These are phyloP conservation scores for Coprinellus micaceus DNA, from an alignment of 768 basidiomycete genomes.

Conservation along the genomic window DNA sequence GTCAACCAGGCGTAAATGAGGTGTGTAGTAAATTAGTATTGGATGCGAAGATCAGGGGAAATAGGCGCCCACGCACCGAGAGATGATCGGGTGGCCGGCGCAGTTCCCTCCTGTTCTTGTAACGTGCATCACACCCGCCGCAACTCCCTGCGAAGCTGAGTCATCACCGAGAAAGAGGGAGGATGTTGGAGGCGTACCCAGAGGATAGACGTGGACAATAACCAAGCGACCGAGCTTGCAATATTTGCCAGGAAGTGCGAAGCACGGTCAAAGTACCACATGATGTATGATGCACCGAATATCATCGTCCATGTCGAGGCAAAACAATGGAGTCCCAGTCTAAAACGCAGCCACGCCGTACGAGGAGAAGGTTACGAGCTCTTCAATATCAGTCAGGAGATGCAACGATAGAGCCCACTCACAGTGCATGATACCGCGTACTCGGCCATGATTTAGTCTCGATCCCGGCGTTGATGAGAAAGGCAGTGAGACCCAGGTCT, in stretches of 20 bases:
- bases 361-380: neutral
- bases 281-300: conserved; percentile 64
- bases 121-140: conserved; percentile 63
- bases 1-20: neutral
- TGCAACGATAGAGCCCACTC: conserved; percentile 24
- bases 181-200: conserved; percentile 49
- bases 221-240: conserved; percentile 75
- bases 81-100: conserved; percentile 46
- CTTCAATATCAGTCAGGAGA: neutral
- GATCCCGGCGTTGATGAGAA: conserved; percentile 67
- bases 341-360: no score
- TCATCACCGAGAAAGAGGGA: neutral
- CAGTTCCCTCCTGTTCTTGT: conserved; percentile 62
- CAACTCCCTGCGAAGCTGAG: conserved; percentile 46
- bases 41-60: conserved; percentile 18
- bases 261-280: conserved; percentile 67
- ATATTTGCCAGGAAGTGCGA: conserved; percentile 70
- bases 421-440: conserved; percentile 63
- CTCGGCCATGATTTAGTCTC: conserved; percentile 59
- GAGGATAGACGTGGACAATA: conserved; percentile 56
- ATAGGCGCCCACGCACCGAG: conserved; percentile 47
- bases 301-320: conserved; percentile 72
- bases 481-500: conserved; percentile 72
- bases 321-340: conserved; percentile 58
- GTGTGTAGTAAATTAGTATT: conserved; percentile 11